Conservation (phyloP, 2,329 filamentous ascomycete genomes). For the Aspergillus pseudoviridinutans region DNA sequence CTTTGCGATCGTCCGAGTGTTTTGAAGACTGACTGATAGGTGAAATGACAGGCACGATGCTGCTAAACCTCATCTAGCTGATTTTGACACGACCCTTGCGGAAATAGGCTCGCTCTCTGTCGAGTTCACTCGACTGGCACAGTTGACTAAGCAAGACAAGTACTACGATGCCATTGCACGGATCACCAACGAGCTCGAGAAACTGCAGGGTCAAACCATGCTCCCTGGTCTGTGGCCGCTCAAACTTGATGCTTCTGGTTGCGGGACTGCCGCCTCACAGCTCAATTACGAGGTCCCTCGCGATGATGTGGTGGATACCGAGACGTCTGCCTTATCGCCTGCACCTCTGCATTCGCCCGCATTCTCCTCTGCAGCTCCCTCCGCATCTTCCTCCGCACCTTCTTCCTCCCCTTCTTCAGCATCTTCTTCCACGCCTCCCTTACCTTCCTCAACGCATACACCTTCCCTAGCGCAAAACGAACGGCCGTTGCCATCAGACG, state of each 20-base stretch:
- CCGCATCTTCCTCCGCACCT: not conserved
- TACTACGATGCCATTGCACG: slow-evolving; percentile 89
- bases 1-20: not conserved
- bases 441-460: not conserved
- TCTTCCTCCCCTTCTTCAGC: not conserved
- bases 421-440: not conserved
- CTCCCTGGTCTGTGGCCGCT: slow-evolving; percentile 80
- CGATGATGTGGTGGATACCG: slow-evolving; percentile 4
- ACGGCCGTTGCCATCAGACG: slow-evolving; percentile 17
- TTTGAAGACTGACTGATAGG: not conserved
- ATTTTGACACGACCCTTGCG: slow-evolving; percentile 53
- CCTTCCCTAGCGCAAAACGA: slow-evolving; percentile 5
- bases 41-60: slow-evolving; percentile 43
- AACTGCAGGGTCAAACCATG: slow-evolving; percentile 66
- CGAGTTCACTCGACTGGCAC: slow-evolving; percentile 85
- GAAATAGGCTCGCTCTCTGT: slow-evolving; percentile 77
- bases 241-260: slow-evolving; percentile 73
- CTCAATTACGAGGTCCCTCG: slow-evolving; percentile 10
- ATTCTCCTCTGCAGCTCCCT: not conserved
- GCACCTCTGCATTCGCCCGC: not conserved
- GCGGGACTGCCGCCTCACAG: slow-evolving; percentile 47
- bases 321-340: not conserved
- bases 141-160: slow-evolving; percentile 73
- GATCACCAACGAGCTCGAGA: slow-evolving; percentile 74
- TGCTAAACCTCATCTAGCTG: slow-evolving; percentile 61